Evolutionary conservation across 2,329 filamentous ascomycete species (phyloP), one percentile per base, ranked within the genome.

Genomic region (Aspergillus melleus): DNA sequence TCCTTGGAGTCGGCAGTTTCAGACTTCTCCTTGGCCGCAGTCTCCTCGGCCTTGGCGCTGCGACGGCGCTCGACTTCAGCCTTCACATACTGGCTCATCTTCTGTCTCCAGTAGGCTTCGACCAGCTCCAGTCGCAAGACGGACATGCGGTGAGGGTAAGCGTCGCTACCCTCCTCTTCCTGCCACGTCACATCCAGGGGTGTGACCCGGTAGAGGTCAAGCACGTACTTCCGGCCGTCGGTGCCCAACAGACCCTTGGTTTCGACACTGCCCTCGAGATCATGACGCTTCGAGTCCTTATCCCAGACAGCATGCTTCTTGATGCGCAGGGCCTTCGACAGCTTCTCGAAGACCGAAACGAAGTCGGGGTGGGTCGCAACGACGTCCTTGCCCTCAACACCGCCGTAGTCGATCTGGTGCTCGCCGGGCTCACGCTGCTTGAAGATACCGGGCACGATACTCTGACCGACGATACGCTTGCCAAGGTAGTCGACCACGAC

Each of bases 251-350:
- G 82, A 55, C 95, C 95, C 81, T 99, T 99, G 55, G 95, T 99
- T 79, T 99, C 95, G 14, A 99, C 93, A 70, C 93, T 98, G 46
- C 91, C 92, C 76, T 98, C 94, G 3, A 99, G 83, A 63, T 97
- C 92, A 70, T 96, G 92, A 62, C 90, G 87, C 77, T 92, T 90
- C 66, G 88, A 87, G 68, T 96, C 91, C 83, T 98, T 98, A 77
- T 99, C 95, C 95, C 95, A 99, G 4, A 99, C 96, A 49, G 92
- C 83, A 75, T 99, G 95, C 79, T 90, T 90, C 85, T 98, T 98
- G 60, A 97, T 90, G 67, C 90, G 90, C 70, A 98, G 84, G 2
- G 92, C 87, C 78, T 94, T 92, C 49, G 94, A 97, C 32, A 99
- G 85, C 80, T 96, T 92, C 72, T 91, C 88, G 70, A 99, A 99